phyloP scores from a whole-genome alignment of 495 filamentous ascomycete genomes.

The Filosporella fistucella region DNA sequence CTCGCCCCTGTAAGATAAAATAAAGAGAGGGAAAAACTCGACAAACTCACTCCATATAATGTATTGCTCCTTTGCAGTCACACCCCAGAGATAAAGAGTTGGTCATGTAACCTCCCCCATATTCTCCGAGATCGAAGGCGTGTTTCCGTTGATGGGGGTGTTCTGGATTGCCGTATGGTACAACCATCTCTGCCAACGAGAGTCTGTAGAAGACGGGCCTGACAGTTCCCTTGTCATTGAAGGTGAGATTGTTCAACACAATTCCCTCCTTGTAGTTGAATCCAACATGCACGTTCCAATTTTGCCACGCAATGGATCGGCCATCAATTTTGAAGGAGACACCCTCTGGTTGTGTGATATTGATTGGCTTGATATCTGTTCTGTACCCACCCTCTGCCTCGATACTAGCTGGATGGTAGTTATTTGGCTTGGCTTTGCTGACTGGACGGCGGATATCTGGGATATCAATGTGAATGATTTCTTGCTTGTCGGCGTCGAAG shows the following conservation, averaged over 20 bases:
- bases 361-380: slow-evolving; percentile 81
- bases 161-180: slow-evolving; percentile 92
- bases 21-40: neutral
- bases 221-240: slow-evolving; percentile 79
- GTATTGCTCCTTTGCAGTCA: slow-evolving; percentile 93
- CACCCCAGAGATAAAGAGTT: slow-evolving; percentile 86
- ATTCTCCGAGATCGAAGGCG: slow-evolving; percentile 92
- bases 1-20: neutral
- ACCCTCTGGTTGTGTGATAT: slow-evolving; percentile 92
- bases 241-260: slow-evolving; percentile 86
- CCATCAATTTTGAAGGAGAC: slow-evolving; percentile 86
- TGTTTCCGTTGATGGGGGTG: slow-evolving; percentile 91
- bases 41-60: slow-evolving; percentile 64
- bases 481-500: slow-evolving; percentile 75
- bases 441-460: slow-evolving; percentile 74
- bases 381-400: slow-evolving; percentile 74
- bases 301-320: slow-evolving; percentile 83
- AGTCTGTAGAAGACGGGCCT: slow-evolving; percentile 85
- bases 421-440: slow-evolving; percentile 68
- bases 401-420: slow-evolving; percentile 74
- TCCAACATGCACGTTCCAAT: slow-evolving; percentile 90
- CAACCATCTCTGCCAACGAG: slow-evolving; percentile 95
- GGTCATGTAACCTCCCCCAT: slow-evolving; percentile 93
- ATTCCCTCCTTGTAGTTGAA: slow-evolving; percentile 97
- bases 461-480: slow-evolving; percentile 87